phyloP scores from a whole-genome alignment of 192 early-diverging fungal genomes.

The Umbelopsis sp. region DNA sequence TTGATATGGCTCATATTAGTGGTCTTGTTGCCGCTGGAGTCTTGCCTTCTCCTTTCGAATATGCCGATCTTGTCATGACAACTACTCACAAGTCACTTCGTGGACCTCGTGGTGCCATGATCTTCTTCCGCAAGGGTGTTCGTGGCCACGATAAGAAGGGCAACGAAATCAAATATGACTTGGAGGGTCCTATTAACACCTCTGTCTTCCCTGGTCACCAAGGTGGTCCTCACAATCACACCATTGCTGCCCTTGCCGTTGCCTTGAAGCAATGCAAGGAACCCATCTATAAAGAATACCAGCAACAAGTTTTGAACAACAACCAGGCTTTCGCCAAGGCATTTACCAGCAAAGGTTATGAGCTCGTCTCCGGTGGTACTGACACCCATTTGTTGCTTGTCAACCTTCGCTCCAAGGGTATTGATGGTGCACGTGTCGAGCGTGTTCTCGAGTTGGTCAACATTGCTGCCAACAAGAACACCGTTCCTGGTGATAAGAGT shows the following conservation, averaged over 20 bases:
- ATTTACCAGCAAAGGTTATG: conserved; percentile 72
- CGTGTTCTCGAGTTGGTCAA: conserved; percentile 94
- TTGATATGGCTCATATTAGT: conserved; percentile 97
- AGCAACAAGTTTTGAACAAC: conserved; percentile 88
- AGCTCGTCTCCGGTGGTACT: conserved; percentile 90
- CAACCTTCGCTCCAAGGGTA: conserved; percentile 79
- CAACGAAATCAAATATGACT: conserved; percentile 81
- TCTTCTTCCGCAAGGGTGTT: conserved; percentile 97
- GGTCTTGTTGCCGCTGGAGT: conserved; percentile 88
- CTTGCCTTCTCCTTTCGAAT: conserved; percentile 86
- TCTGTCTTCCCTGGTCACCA: conserved; percentile 99
- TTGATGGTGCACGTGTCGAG: conserved; percentile 97
- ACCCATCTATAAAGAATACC: conserved; percentile 88
- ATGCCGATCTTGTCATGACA: conserved; percentile 97
- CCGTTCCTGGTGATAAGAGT: conserved; percentile 93
- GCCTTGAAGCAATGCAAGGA: conserved; percentile 85
- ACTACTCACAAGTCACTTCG: conserved; percentile 99
- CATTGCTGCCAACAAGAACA: conserved; percentile 99
- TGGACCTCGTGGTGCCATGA: conserved; percentile 98
- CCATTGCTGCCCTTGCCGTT: conserved; percentile 93
- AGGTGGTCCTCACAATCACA: conserved; percentile 99
- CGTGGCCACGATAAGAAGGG: conserved; percentile 90
- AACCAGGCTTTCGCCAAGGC: conserved; percentile 85
- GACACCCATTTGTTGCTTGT: conserved; percentile 95
- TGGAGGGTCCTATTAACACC: conserved; percentile 94